A percentile compares a stretch with the other conserved stretches of the same genome.
Conservation (phyloP, 139 green algal genomes). For the Closterium sp. region DNA sequence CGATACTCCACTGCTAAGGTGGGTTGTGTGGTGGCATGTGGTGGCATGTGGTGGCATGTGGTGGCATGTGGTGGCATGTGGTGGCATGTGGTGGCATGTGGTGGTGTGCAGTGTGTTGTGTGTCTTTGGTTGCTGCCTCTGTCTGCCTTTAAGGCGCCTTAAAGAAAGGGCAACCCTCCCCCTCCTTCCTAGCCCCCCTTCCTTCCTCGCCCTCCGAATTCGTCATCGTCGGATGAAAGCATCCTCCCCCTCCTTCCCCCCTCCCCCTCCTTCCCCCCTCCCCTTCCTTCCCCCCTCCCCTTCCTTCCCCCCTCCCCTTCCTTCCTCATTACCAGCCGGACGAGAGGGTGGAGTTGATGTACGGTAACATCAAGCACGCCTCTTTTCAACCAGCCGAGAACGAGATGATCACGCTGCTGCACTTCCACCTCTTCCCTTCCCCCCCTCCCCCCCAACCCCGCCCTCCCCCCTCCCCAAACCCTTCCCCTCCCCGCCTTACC, state of each 20-base stretch:
- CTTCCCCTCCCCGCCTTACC: no score
- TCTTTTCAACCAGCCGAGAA: slow-evolving; percentile 89
- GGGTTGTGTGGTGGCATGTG: neutral
- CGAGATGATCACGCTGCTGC: slow-evolving; percentile 94
- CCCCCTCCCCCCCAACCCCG: no score
- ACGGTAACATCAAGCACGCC: slow-evolving; percentile 95
- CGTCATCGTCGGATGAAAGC: no score
- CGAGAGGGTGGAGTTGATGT: slow-evolving; percentile 93
- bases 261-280: neutral
- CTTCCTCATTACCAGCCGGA: slow-evolving; percentile 30
- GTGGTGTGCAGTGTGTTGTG: no score
- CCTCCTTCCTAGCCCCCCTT: no score
- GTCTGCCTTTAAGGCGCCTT: no score
- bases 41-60: neutral
- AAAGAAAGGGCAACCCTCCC: no score
- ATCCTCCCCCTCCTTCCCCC: no score
- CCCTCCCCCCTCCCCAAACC: no score
- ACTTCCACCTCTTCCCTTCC: slow-evolving; percentile 82
- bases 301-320: slow-evolving; percentile 54
- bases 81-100: no score
- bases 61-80: neutral
- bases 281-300: neutral
- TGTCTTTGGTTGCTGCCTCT: no score
- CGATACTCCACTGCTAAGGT: slow-evolving; percentile 65
- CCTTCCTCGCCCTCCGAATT: no score